Evolutionary conservation across 2,329 filamentous ascomycete species (phyloP), one percentile per base, ranked within the genome.

Genomic region (Pseudogymnoascus sp.): DNA sequence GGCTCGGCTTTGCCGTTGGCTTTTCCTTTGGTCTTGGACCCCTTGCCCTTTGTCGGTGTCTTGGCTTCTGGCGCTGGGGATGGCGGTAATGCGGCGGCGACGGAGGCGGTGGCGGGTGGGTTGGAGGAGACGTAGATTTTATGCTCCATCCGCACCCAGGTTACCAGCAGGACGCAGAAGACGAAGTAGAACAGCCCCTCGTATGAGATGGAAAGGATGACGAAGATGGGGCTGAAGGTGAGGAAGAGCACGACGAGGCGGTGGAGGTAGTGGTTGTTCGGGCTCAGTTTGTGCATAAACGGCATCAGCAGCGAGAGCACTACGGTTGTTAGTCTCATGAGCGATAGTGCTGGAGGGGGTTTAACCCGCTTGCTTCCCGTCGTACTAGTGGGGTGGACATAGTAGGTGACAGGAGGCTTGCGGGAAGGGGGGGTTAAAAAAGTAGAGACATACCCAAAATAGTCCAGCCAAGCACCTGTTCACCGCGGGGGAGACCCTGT

Each of bases 201-300:
- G 77, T 96, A 99, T 0, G 93, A 97, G 69, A 97, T 97, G 6
- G 93, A 96, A 61, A 99, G 84, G 71, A 99, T 93, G 72, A 99
- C 89, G 76, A 97, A 99, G 1, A 89, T 89, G 0, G 95, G 95
- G 0, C 93, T 89, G 73, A 96, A 97, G 4, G 93, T 90, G 59
- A 99, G 81, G 78, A 97, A 99, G 62, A 97, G 86, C 69, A 96
- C 85, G 68, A 93, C 82, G 3, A 99, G 80, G 24, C 93, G 87
- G 74, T 97, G 93, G 68, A 97, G 84, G 74, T 97, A 97, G 76
- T 97, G 87, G 68, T 81, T 88, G 73, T 91, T 95, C 1, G 91
- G 88, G 67, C 90, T 86, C 1, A 96, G 71, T 21, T 87, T 84
- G 74, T 97, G 90, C n/a, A 89, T 80, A 67, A 96, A 82, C 2